These are phyloP conservation scores for Leishmania guyanensis DNA, from an alignment of 208 protist genomes.

Conservation along the genomic window DNA sequence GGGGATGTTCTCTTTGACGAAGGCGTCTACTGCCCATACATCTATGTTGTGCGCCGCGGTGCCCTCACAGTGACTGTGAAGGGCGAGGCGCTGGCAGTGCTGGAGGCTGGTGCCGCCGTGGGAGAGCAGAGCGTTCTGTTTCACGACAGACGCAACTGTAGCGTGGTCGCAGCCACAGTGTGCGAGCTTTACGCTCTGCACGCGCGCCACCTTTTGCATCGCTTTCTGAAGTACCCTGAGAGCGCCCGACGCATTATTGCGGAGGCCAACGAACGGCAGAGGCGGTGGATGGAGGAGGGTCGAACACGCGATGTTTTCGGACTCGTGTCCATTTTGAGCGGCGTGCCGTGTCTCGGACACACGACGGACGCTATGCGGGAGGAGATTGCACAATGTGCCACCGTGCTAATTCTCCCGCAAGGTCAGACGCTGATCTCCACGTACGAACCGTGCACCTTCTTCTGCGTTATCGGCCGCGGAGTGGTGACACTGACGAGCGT, in stretches of 20 bases:
- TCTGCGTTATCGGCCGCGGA: constrained; percentile 82
- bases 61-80: constrained; percentile 65
- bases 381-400: constrained; percentile 53
- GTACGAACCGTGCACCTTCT: constrained; percentile 54
- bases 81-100: constrained; percentile 58
- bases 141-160: constrained; percentile 73
- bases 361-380: constrained; percentile 74
- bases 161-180: constrained; percentile 62
- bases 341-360: constrained; percentile 85
- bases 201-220: constrained; percentile 45
- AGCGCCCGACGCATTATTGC: constrained; percentile 44
- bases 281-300: constrained; percentile 70
- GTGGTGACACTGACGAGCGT: constrained; percentile 37
- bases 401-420: constrained; percentile 50
- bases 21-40: constrained; percentile 63
- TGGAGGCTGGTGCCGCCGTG: constrained; percentile 73
- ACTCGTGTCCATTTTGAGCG: constrained; percentile 63
- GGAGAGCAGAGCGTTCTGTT: constrained; percentile 85
- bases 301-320: constrained; percentile 67
- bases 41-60: constrained; percentile 85
- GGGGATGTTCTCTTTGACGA: constrained; percentile 80
- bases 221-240: constrained; percentile 65
- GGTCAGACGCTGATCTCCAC: constrained; percentile 42
- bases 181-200: constrained; percentile 87
- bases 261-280: constrained; percentile 58